Conservation (phyloP, 371 early-diverging fungal genomes). For the Phascolomyces articulosus region DNA sequence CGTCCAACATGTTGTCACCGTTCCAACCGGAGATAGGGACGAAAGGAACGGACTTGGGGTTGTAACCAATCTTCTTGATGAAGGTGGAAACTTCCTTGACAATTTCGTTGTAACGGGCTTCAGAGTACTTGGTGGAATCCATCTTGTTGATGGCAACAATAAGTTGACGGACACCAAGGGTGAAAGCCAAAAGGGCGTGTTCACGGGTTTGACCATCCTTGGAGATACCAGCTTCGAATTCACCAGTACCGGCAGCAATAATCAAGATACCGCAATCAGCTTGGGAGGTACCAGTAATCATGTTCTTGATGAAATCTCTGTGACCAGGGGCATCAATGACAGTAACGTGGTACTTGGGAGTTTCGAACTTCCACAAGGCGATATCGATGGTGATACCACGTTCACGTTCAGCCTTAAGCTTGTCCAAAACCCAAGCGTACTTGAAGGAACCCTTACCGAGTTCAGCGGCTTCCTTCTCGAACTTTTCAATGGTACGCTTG, state of each 20-base stretch:
- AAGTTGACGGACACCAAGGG: conserved; percentile 95
- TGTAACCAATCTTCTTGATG: conserved; percentile 95
- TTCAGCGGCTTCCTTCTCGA: conserved; percentile 98
- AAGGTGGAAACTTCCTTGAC: conserved; percentile 90
- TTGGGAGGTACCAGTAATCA: conserved; percentile 98
- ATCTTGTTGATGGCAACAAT: conserved; percentile 98
- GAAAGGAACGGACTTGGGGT: conserved; percentile 89
- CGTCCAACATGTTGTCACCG: conserved; percentile 96
- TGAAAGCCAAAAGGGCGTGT: conserved; percentile 97
- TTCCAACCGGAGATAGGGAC: conserved; percentile 98
- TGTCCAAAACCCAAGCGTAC: conserved; percentile 96
- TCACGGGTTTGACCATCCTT: conserved; percentile 97
- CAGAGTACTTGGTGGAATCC: conserved; percentile 51
- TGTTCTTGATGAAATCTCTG: conserved; percentile 99
- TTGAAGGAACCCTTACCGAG: conserved; percentile 98
- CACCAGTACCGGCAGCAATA: conserved; percentile 91
- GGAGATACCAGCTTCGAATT: conserved; percentile 98
- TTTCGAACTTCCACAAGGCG: conserved; percentile 97
- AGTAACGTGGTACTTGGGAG: conserved; percentile 93
- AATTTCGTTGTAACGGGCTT: conserved; percentile 79
- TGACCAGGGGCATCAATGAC: conserved; percentile 99
- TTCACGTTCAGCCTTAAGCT: conserved; percentile 97
- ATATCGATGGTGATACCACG: conserved; percentile 90
- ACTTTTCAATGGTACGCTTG: conserved; percentile 99
- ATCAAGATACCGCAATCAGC: conserved; percentile 82